These are phyloP conservation scores for Periconia digitata DNA, from an alignment of 2,329 filamentous ascomycete species.

Conservation along the genomic window DNA sequence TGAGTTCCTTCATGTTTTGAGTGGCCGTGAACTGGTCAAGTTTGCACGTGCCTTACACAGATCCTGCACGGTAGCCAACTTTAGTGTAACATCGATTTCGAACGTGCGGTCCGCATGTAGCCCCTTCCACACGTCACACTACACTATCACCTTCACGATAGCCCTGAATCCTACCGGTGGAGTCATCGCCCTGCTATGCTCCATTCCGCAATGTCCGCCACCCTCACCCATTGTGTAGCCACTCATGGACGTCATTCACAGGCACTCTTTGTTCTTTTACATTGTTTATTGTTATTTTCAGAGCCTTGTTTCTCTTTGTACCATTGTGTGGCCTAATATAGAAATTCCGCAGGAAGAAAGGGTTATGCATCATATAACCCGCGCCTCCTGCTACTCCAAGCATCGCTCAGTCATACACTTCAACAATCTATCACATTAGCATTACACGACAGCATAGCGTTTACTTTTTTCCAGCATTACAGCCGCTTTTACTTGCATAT, in stretches of 20 bases:
- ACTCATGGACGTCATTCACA: not conserved
- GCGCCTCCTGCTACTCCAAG: no score
- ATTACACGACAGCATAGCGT: not conserved
- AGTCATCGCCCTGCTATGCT: no score
- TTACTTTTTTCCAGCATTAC: not conserved
- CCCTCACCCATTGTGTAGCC: not conserved
- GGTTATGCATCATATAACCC: not conserved
- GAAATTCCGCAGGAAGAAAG: not conserved
- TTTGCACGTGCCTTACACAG: no score
- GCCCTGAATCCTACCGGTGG: not conserved
- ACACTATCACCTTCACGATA: not conserved
- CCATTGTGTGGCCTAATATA: constrained; percentile 1
- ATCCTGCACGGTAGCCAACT: not conserved
- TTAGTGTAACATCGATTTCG: not conserved
- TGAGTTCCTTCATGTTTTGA: no score
- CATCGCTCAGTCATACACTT: not conserved
- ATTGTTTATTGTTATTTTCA: not conserved
- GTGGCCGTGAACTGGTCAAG: no score
- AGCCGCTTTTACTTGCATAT: not conserved
- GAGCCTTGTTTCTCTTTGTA: not conserved
- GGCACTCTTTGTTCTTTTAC: not conserved
- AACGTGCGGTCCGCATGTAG: not conserved
- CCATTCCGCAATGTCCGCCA: not conserved
- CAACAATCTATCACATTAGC: not conserved
- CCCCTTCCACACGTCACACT: not conserved